Evolutionary conservation across 345 rosid genomes (phyloP), one percentile per base, ranked within the genome.

Genomic region (Camelina laxa): DNA sequence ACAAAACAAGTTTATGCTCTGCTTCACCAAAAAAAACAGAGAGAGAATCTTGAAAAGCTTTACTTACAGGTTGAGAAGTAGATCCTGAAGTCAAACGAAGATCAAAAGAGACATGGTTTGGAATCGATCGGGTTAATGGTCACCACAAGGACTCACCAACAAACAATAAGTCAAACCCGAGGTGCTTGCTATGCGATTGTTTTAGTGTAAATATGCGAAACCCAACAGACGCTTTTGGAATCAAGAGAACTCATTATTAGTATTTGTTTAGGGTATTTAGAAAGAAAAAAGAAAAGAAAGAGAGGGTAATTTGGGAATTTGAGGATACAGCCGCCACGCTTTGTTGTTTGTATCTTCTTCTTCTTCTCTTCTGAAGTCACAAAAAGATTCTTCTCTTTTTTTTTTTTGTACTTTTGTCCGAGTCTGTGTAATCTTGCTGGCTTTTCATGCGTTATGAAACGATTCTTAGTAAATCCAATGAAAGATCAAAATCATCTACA

Each of bases 271-370:
- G 50, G 31, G 9, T n/a, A 48, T 47, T 33, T 33, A 33, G 36
- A 33, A 33, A 48, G 27, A 27, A 42, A 31, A 5, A 30, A 13
- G 24, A 9, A 53, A 12, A 20, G 1, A 51, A 51, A 57, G 24
- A 59, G 60, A 66, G 63, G 74, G 69, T 75, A 75, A 1, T 60
- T 75, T 60, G 6, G 74, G 56, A 51, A 60, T 48, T 57, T 36
- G 60, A 47, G 60, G 36, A 47, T 74, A 56, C n/a, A 68, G 79
- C 79, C 74, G 64, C 74, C 79, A 60, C 56, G 63, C 57, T 41
- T 67, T 27, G 30, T 27, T 27, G 30, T 27, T 33, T 15, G 68
- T 41, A 66, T 60, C 60, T 50, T 38, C 58, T 36, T 31, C 71
- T 35, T 53, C 72, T 17, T 17, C 21, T 44, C 14, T 1, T 15